phyloP scores from a whole-genome alignment of 345 rosid genomes.

The Chamaenerion angustifolium region DNA sequence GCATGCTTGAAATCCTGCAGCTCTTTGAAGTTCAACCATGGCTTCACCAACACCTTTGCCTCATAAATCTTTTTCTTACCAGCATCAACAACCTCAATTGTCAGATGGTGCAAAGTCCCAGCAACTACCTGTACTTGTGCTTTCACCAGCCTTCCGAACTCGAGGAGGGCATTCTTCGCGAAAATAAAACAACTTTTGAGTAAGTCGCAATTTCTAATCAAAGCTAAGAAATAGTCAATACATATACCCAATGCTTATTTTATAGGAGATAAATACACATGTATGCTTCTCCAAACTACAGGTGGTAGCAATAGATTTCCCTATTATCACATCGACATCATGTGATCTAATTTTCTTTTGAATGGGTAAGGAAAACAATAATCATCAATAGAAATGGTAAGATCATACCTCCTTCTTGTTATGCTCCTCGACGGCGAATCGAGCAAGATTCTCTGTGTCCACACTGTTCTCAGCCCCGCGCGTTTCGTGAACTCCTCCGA shows the following conservation, averaged over 20 bases:
- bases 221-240: too few species aligned
- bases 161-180: conserved; percentile 62
- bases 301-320: too few species aligned
- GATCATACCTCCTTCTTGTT: conserved; percentile 62
- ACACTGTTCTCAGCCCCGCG: conserved; percentile 41
- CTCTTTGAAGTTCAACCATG: conserved; percentile 81
- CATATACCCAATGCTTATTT: too few species aligned
- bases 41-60: conserved; percentile 63
- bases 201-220: background rate
- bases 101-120: conserved; percentile 19
- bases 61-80: conserved; percentile 23
- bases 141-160: conserved; percentile 29
- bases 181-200: background rate
- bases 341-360: too few species aligned
- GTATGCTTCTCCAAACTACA: too few species aligned
- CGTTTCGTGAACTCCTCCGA: conserved; percentile 57
- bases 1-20: conserved; percentile 84
- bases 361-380: too few species aligned
- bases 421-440: conserved; percentile 86
- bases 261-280: too few species aligned
- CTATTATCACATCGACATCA: too few species aligned
- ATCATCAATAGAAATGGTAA: too few species aligned
- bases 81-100: conserved; percentile 18
- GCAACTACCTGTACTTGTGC: conserved; percentile 24
- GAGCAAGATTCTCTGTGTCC: conserved; percentile 57